phyloP scores from a whole-genome alignment of 1,139 yeast species.

The Diutina mesorugosa region DNA sequence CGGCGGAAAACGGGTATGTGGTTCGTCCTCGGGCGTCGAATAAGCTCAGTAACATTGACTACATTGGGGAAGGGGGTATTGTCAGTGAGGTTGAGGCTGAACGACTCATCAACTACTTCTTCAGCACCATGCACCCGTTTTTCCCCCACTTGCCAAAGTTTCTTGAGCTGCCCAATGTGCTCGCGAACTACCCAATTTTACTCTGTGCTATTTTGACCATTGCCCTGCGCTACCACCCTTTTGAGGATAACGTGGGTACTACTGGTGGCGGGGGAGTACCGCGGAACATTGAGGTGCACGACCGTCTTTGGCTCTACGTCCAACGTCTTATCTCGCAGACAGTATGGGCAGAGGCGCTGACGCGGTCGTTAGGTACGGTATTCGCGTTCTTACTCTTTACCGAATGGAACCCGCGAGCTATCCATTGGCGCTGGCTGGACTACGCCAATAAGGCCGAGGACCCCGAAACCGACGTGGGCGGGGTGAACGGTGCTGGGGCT shows the following conservation, averaged over 20 bases:
- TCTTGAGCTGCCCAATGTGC: slow-evolving; percentile 48
- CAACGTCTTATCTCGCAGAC: slow-evolving; percentile 75
- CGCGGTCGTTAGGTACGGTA: slow-evolving; percentile 77
- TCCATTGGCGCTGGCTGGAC: slow-evolving; percentile 81
- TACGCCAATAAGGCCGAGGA: slow-evolving; percentile 58
- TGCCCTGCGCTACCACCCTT: slow-evolving; percentile 59
- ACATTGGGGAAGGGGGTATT: slow-evolving; percentile 51
- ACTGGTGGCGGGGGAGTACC: slow-evolving; percentile 1
- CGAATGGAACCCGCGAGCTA: slow-evolving; percentile 93
- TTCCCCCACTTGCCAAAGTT: slow-evolving; percentile 78
- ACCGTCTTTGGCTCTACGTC: slow-evolving; percentile 70
- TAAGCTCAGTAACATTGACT: slow-evolving; percentile 45
- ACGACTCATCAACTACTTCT: slow-evolving; percentile 49
- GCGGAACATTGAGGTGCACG: slow-evolving; percentile 55
- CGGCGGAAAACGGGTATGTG: slow-evolving; percentile 32
- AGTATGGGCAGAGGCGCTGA: slow-evolving; percentile 90
- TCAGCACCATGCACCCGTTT: slow-evolving; percentile 74
- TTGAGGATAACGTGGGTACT: slow-evolving; percentile 19
- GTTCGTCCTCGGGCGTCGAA: slow-evolving; percentile 44
- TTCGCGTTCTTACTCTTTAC: slow-evolving; percentile 78
- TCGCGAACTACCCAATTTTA: slow-evolving; percentile 71
- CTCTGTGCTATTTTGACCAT: slow-evolving; percentile 72
- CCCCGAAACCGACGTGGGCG: slow-evolving; percentile 3
- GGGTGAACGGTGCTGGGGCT: background rate
- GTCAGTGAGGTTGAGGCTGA: slow-evolving; percentile 59